Evolutionary conservation across 805 yeast genomes (phyloP).

Genomic region (Cephaloascus fragrans): DNA sequence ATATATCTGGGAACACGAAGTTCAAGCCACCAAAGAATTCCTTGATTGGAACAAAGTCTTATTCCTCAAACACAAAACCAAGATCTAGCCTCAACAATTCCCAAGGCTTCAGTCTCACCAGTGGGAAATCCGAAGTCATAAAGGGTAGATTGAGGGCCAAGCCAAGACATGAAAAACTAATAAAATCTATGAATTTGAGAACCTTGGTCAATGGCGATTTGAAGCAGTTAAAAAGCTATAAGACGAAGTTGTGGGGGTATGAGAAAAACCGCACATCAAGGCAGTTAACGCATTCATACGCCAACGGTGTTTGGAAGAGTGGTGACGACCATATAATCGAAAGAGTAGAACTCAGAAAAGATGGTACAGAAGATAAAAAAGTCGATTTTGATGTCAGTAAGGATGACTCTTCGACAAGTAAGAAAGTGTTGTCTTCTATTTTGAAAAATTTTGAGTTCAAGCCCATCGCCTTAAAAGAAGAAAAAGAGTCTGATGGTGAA

Average conservation of each 20-base stretch:
- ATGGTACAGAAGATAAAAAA: slow-evolving; percentile 5
- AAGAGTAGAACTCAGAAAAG: slow-evolving; percentile 17
- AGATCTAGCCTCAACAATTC: slow-evolving; percentile 9
- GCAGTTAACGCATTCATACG: slow-evolving; percentile 56
- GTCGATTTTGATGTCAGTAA: slow-evolving; percentile 7
- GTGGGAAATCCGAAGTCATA: slow-evolving; percentile 29
- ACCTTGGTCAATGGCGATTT: slow-evolving; percentile 47
- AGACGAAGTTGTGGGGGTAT: slow-evolving; percentile 86
- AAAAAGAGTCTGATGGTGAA: slow-evolving; percentile 24
- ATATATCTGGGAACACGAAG: slow-evolving; percentile 23
- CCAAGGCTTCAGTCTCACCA: slow-evolving; percentile 16
- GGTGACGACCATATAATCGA: slow-evolving; percentile 77
- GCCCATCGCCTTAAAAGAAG: slow-evolving; percentile 28
- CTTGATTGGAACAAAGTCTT: slow-evolving; percentile 22
- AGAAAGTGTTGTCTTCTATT: slow-evolving; percentile 36
- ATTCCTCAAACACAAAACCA: slow-evolving; percentile 24
- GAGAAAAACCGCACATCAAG: slow-evolving; percentile 54
- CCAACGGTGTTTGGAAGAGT: slow-evolving; percentile 67
- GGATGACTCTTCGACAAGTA: slow-evolving; percentile 30
- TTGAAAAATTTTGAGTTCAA: slow-evolving; percentile 40
- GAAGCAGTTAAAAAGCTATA: slow-evolving; percentile 48
- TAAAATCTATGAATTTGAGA: slow-evolving; percentile 54
- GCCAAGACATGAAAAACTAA: slow-evolving; percentile 33
- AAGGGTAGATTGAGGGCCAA: slow-evolving; percentile 56
- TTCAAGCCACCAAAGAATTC: slow-evolving; percentile 18